Evolutionary conservation across 2,329 filamentous ascomycete species (phyloP).

Genomic region (Arthrobotrys iridis): DNA sequence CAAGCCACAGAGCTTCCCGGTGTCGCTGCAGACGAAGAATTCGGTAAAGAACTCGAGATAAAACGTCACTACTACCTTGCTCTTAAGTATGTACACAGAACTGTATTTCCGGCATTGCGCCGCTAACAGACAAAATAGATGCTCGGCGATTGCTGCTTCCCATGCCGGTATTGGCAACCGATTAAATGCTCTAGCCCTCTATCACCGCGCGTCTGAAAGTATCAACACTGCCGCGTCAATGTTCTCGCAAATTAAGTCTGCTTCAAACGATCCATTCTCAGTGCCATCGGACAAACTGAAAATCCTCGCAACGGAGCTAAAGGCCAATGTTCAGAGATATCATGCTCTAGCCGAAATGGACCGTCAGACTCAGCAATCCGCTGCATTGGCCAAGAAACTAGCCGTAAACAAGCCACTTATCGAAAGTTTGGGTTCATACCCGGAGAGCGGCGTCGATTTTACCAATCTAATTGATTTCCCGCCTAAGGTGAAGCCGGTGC

Average conservation of each 20-base stretch:
- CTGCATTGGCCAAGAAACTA: conserved; percentile 64
- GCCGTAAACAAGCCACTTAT: conserved; percentile 72
- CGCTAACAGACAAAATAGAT: conserved; percentile 65
- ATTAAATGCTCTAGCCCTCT: conserved; percentile 84
- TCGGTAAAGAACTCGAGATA: conserved; percentile 80
- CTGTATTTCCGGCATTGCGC: not conserved
- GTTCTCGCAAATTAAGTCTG: conserved; percentile 61
- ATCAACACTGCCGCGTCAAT: conserved; percentile 63
- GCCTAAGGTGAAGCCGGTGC: conserved; percentile 81
- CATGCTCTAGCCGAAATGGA: conserved; percentile 87
- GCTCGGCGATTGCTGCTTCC: conserved; percentile 83
- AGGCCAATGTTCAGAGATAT: conserved; percentile 78
- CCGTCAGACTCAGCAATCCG: conserved; percentile 38
- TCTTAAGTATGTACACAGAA: conserved; percentile 70
- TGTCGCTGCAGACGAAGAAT: conserved; percentile 81
- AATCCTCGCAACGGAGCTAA: conserved; percentile 71
- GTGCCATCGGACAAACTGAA: conserved; percentile 70
- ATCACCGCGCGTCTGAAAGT: conserved; percentile 73
- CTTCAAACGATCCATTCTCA: conserved; percentile 72
- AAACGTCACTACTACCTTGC: conserved; percentile 86
- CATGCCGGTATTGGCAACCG: conserved; percentile 78
- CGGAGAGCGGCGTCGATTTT: conserved; percentile 75
- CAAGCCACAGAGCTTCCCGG: conserved; percentile 89
- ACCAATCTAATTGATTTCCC: conserved; percentile 86
- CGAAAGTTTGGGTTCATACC: conserved; percentile 79